phyloP scores from a whole-genome alignment of 495 filamentous ascomycete species.

The Rhizodiscina lignyota region DNA sequence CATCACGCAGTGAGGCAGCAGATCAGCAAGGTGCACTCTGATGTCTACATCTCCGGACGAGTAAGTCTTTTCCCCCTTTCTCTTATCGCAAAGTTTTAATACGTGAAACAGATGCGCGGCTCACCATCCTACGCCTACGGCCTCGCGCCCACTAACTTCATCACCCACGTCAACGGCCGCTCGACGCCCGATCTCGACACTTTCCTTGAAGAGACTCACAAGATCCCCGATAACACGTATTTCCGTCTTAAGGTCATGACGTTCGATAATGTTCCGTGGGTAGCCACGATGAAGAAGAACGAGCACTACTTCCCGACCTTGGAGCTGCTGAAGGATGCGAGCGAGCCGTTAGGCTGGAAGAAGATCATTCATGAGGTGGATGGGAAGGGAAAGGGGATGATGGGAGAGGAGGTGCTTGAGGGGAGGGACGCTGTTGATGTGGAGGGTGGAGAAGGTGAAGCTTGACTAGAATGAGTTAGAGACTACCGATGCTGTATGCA shows the following conservation, averaged over 20 bases:
- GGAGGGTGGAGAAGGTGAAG: not conserved
- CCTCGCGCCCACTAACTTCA: slow-evolving; percentile 90
- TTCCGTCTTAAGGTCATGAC: slow-evolving; percentile 89
- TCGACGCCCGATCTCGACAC: slow-evolving; percentile 61
- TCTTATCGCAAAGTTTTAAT: not conserved
- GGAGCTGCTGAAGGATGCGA: slow-evolving; percentile 24
- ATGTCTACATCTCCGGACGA: slow-evolving; percentile 87
- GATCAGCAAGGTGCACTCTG: slow-evolving; percentile 87
- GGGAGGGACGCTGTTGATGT: not conserved
- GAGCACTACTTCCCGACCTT: slow-evolving; percentile 63
- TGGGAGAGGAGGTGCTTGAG: not conserved
- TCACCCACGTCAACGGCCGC: slow-evolving; percentile 83
- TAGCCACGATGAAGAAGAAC: slow-evolving; percentile 99
- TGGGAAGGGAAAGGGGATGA: not conserved
- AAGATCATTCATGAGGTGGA: slow-evolving; percentile 12
- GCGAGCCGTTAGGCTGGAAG: slow-evolving; percentile 12
- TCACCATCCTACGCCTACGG: slow-evolving; percentile 57
- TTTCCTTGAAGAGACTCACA: slow-evolving; percentile 63
- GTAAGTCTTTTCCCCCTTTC: slow-evolving; percentile 24
- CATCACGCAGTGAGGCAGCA: slow-evolving; percentile 96
- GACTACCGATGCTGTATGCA: no score
- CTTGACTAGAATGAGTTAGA: no score
- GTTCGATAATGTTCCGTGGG: slow-evolving; percentile 95
- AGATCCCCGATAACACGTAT: slow-evolving; percentile 92
- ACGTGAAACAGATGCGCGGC: slow-evolving; percentile 17